A percentile compares a stretch with the other conserved stretches of the same genome.
Conservation (phyloP, 1,284 basidiomycete genomes). For the Heterobasidion occidentale region DNA sequence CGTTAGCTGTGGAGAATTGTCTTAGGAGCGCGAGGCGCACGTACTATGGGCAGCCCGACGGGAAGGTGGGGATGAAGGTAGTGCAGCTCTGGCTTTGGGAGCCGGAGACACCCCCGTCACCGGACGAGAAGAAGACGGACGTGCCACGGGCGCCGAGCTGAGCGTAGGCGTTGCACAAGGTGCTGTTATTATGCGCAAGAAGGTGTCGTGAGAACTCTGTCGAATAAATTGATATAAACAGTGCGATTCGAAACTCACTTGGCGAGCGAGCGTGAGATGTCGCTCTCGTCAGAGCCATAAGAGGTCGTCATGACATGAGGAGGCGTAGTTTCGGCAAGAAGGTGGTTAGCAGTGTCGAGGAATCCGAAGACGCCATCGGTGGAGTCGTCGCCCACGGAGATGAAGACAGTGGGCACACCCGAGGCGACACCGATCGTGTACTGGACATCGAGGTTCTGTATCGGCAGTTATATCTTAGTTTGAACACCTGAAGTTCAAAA, state of each 20-base stretch:
- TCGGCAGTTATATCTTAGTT: neutral
- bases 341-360: slow-evolving; percentile 19
- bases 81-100: slow-evolving; percentile 33
- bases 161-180: slow-evolving; percentile 50
- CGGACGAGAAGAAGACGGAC: slow-evolving; percentile 58
- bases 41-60: slow-evolving; percentile 42
- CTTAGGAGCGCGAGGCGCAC: neutral
- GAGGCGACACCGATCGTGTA: slow-evolving; percentile 52
- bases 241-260: slow-evolving; percentile 6
- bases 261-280: slow-evolving; percentile 11
- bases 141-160: slow-evolving; percentile 55
- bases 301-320: slow-evolving; percentile 20
- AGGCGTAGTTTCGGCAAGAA: slow-evolving; percentile 14
- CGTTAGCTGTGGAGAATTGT: neutral
- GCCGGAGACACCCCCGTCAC: slow-evolving; percentile 58
- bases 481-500: slow-evolving; percentile 34
- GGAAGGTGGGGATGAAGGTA: slow-evolving; percentile 66
- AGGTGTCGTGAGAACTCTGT: neutral
- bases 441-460: slow-evolving; percentile 18
- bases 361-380: slow-evolving; percentile 17
- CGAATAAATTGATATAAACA: neutral
- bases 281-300: slow-evolving; percentile 20
- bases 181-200: slow-evolving; percentile 19
- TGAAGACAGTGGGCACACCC: slow-evolving; percentile 57
- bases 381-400: slow-evolving; percentile 28